Evolutionary conservation across 306 rosid genomes (phyloP).

Genomic region (Trifolium fragiferum): DNA sequence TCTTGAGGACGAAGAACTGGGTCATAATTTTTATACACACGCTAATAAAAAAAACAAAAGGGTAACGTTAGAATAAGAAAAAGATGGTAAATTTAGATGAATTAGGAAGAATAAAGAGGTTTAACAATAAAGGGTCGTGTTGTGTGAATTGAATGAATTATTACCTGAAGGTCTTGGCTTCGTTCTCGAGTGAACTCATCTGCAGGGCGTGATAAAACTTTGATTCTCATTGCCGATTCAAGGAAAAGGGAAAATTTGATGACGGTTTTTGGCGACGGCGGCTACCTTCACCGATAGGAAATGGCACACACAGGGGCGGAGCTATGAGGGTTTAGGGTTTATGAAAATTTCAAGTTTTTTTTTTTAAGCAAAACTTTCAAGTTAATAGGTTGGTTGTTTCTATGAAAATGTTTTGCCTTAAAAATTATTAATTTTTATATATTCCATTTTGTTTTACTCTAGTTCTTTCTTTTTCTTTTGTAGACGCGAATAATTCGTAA

Average conservation of each 20-base stretch:
- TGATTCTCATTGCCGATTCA: slow-evolving; percentile 55
- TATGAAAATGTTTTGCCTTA: too few relatives aligned
- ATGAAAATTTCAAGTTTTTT: too few relatives aligned
- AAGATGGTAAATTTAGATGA: not conserved
- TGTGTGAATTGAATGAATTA: slow-evolving; percentile 30
- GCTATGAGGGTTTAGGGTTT: too few relatives aligned
- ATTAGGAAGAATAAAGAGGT: not conserved
- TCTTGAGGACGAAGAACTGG: slow-evolving; percentile 84
- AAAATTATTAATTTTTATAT: too few relatives aligned
- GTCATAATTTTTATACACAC: slow-evolving; percentile 85
- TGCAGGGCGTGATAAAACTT: slow-evolving; percentile 81
- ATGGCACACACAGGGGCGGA: too few relatives aligned
- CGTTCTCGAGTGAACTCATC: slow-evolving; percentile 93
- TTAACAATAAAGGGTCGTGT: not conserved
- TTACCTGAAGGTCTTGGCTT: slow-evolving; percentile 96
- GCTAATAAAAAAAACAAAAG: slow-evolving; percentile 49
- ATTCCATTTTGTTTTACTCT: too few relatives aligned
- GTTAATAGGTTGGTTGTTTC: too few relatives aligned
- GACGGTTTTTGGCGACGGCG: not conserved
- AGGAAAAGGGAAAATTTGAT: too few relatives aligned
- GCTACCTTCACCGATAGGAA: not conserved
- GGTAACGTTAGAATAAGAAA: not conserved
- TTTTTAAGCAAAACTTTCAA: too few relatives aligned
- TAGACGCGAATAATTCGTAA: too few relatives aligned
- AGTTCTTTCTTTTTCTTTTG: too few relatives aligned